Evolutionary conservation across 202 grass and related monocot genomes (phyloP), one percentile per base, ranked within the genome.

Genomic region (Sporobolus alterniflorus): DNA sequence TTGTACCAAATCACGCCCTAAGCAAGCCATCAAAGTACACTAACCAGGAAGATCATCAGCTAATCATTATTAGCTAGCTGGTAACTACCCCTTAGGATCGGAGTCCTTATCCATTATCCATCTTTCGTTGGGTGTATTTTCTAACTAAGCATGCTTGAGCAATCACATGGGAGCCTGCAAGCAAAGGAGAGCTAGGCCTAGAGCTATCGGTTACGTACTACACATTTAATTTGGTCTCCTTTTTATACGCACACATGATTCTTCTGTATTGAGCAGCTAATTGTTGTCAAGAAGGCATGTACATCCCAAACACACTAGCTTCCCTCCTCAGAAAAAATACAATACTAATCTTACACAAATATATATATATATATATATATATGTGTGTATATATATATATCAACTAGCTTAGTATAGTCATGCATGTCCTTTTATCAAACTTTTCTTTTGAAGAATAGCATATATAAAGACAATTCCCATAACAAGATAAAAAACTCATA

Each of bases 81-180:
- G 20, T 54, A 76, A 67, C 28, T 76, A 85, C 70, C 64, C 21
- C 28, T 49, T 24, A 59, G 55, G 55, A 62, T 39, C 8, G 6
- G 25, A 21, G 41, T 67, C 73, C 70, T 89, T 85, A 89, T 86
- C 83, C 66, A 60, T 89, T 85, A 89, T 86, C 83, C 66, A 60
- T 21, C 83, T 78, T 72, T 25, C 46, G 49, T 13, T 17, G 0
- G 15, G 67, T 59, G 50, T 64, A 24, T 48, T 73, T 69, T 48
- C 20, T 50, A 42, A 59, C 31, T 32, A 24, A 61, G 59, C 60
- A 78, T 82, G 57, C 60, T 67, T 86, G 57, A 17, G 21, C 79
- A 49, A 69, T 79, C 78, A 90, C 73, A 82, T 82, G 59, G 44
- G 57, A 26, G 69, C 82, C 48, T 46, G 86, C 52, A 59, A 43